Conservation (phyloP, 2,329 filamentous ascomycete species). For the Xylariaceae sp. region DNA sequence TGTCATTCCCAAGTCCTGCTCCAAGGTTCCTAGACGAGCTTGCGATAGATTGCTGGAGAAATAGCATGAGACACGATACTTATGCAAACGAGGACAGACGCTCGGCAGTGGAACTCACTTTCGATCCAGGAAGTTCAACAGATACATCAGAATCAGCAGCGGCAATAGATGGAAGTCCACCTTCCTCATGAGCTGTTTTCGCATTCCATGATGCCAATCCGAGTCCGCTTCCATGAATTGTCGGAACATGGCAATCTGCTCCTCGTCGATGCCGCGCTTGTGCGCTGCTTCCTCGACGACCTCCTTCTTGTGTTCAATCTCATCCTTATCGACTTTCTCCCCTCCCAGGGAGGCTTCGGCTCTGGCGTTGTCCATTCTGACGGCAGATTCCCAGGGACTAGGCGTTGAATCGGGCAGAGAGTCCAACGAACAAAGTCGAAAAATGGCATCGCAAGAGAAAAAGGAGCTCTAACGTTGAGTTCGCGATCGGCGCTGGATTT, state of each 20-base stretch:
- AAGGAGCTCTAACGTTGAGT: too few species aligned
- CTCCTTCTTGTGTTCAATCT: conserved; percentile 12
- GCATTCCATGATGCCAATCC: conserved; percentile 26
- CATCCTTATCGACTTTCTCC: conserved; percentile 2
- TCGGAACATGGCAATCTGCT: conserved; percentile 18
- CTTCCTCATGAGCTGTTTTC: conserved; percentile 40
- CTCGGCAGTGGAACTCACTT: conserved; percentile 17
- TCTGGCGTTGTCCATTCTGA: background rate
- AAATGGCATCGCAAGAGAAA: too few species aligned
- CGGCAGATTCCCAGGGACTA: too few species aligned
- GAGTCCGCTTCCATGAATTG: conserved; percentile 22
- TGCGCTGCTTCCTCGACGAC: conserved; percentile 1
- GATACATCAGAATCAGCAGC: conserved; percentile 50
- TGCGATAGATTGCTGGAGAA: conserved; percentile 44
- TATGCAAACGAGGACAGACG: too few species aligned
- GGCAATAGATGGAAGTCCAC: conserved; percentile 49
- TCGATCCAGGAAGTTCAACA: conserved; percentile 52
- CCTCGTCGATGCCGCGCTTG: conserved; percentile 17
- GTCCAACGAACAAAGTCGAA: too few species aligned
- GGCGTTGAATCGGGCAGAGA: too few species aligned
- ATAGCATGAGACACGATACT: too few species aligned
- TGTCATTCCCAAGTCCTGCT: conserved; percentile 47
- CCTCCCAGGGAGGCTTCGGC: background rate
- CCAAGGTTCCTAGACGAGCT: conserved; percentile 48
- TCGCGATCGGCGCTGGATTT: too few species aligned